Percentiles rank a stretch among this genome's conserved stretches.
These are phyloP conservation scores for Smallanthus sonchifolius DNA, from an alignment of 129 eudicot species.

Conservation along the genomic window DNA sequence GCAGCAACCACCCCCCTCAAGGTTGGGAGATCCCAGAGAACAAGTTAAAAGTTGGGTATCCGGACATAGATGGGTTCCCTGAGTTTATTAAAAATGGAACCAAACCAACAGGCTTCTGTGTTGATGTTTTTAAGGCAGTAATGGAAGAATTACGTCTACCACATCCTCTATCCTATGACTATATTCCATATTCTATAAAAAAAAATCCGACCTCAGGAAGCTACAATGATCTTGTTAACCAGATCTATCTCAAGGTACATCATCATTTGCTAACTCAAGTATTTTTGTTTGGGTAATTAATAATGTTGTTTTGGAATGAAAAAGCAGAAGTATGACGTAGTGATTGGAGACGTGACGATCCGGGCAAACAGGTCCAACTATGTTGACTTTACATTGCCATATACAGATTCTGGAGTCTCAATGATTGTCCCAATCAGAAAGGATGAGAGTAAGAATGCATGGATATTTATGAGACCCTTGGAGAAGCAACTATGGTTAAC, in stretches of 20 bases:
- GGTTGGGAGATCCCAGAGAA: slow-evolving; percentile 48
- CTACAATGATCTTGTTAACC: slow-evolving; percentile 35
- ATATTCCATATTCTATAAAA: slow-evolving; percentile 10
- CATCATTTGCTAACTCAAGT: too few relatives aligned
- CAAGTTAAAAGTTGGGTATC: slow-evolving; percentile 41
- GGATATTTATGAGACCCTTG: slow-evolving; percentile 53
- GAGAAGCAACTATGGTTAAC: slow-evolving; percentile 46
- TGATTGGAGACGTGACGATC: slow-evolving; percentile 49
- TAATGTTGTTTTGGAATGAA: too few relatives aligned
- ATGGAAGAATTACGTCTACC: slow-evolving; percentile 22
- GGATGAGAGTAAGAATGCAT: slow-evolving; percentile 39
- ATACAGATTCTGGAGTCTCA: slow-evolving; percentile 46
- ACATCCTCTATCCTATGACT: slow-evolving; percentile 17
- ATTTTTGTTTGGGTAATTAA: too few relatives aligned
- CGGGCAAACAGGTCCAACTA: slow-evolving; percentile 36
- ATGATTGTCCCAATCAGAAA: slow-evolving; percentile 36
- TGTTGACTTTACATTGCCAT: slow-evolving; percentile 57
- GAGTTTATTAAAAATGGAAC: slow-evolving; percentile 28
- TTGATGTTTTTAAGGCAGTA: slow-evolving; percentile 41
- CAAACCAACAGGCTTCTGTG: slow-evolving; percentile 38
- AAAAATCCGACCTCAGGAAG: neutral
- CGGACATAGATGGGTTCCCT: slow-evolving; percentile 25
- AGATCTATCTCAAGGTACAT: slow-evolving; percentile 34
- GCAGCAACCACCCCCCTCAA: slow-evolving; percentile 21
- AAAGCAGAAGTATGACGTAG: slow-evolving; percentile 51